Conservation (phyloP, 1,284 basidiomycete species). For the Ustilago crameri region DNA sequence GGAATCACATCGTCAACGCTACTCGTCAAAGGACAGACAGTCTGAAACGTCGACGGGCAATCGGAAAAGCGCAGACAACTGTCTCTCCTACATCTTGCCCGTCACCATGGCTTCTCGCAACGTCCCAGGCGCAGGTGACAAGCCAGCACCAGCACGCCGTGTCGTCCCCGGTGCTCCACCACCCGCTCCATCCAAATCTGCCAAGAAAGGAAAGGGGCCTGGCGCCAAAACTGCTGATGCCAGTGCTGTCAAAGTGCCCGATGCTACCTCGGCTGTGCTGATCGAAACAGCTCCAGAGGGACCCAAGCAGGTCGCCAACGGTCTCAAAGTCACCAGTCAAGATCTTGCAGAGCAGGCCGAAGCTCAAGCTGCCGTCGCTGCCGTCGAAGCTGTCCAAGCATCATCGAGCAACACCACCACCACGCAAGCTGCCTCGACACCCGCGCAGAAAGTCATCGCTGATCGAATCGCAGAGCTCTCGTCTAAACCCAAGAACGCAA, state of each 20-base stretch:
- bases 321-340: slow-evolving; percentile 35
- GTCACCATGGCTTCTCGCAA: slow-evolving; percentile 29
- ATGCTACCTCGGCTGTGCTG: slow-evolving; percentile 36
- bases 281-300: slow-evolving; percentile 30
- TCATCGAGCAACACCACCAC: slow-evolving; percentile 5
- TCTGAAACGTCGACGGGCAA: too few relatives aligned
- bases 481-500: slow-evolving; percentile 22
- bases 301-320: slow-evolving; percentile 36
- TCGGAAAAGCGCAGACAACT: too few relatives aligned
- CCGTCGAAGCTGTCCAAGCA: slow-evolving; percentile 26
- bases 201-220: slow-evolving; percentile 17
- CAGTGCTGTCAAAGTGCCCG: slow-evolving; percentile 26
- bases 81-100: too few relatives aligned
- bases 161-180: slow-evolving; percentile 41
- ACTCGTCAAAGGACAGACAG: too few relatives aligned
- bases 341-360: slow-evolving; percentile 47
- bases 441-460: slow-evolving; percentile 33
- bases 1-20: too few relatives aligned
- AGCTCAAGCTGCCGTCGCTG: slow-evolving; percentile 37
- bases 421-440: slow-evolving; percentile 3
- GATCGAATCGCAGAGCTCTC: slow-evolving; percentile 22
- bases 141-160: slow-evolving; percentile 35
- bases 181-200: slow-evolving; percentile 25
- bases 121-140: slow-evolving; percentile 31
- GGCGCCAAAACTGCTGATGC: slow-evolving; percentile 7